These are phyloP conservation scores for Lactarius evosmus DNA, from an alignment of 768 basidiomycete species.

Conservation along the genomic window DNA sequence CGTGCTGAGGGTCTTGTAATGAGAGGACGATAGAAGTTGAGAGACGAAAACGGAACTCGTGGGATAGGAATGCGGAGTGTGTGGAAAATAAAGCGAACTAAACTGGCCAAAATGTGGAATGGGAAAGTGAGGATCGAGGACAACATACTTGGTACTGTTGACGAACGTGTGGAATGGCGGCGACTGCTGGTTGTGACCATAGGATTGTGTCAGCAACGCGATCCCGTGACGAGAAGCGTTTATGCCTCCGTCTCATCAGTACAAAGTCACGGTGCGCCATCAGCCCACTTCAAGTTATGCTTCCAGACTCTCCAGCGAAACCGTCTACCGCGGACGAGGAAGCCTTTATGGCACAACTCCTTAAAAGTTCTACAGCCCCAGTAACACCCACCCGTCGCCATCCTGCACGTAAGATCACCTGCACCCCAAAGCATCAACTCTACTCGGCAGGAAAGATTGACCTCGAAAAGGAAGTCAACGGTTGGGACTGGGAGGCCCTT, in stretches of 20 bases:
- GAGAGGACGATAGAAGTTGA: slow-evolving; percentile 46
- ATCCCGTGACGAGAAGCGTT: slow-evolving; percentile 20
- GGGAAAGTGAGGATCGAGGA: slow-evolving; percentile 53
- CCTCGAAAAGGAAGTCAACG: slow-evolving; percentile 14
- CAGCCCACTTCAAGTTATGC: slow-evolving; percentile 26
- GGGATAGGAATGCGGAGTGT: slow-evolving; percentile 68
- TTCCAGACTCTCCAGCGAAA: slow-evolving; percentile 35
- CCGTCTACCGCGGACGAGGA: slow-evolving; percentile 49
- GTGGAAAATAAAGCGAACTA: slow-evolving; percentile 65
- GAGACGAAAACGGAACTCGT: slow-evolving; percentile 43
- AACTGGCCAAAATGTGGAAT: slow-evolving; percentile 52
- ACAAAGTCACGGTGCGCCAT: no score
- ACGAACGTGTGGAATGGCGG: not conserved
- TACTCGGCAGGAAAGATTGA: slow-evolving; percentile 19
- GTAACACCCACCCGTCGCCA: slow-evolving; percentile 26
- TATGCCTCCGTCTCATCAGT: no score
- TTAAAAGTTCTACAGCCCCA: slow-evolving; percentile 40
- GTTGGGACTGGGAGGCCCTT: slow-evolving; percentile 28
- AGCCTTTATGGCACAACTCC: slow-evolving; percentile 53
- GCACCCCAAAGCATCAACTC: slow-evolving; percentile 2
- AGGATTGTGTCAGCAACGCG: slow-evolving; percentile 19
- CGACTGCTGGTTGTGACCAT: not conserved
- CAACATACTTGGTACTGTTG: slow-evolving; percentile 9
- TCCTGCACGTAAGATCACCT: not conserved
- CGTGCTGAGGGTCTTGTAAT: slow-evolving; percentile 32